Base-by-base conservation (phyloP, 345 rosid genomes). In the Bruguiera gymnorhiza region DNA sequence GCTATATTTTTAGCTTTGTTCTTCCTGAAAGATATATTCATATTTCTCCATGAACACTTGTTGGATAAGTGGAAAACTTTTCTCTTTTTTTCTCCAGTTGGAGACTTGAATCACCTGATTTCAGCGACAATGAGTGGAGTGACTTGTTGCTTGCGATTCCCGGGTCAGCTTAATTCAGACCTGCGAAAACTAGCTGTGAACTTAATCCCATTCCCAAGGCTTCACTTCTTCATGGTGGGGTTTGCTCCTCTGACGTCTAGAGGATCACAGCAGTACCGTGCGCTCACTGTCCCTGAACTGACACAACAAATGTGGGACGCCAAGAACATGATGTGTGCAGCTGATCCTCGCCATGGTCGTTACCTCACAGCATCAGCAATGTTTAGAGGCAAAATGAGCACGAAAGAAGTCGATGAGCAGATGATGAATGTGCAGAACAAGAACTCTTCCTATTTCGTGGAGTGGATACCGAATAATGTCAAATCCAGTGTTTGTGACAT, bases 361-460 rank as follows among this genome's bases (percentile, higher is more conserved):
- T 73, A 73, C 70, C 56, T 73, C 10, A 73, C 66, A 30, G 70
- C 76, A 66, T 73, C 66, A 20, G 70, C 70, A 2, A 60, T 66
- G 76, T 73, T 73, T n/a, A 62, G 68, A 57, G 85, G 85, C 37
- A 82, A 82, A 76, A 82, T 79, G 85, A 82, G 85, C 76, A 79
- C 79, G 10, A 51, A 80, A 73, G 79, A 76, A 63, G 80, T 76
- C 0, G 76, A 76, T 27, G 76, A 76, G 71, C 76, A 76, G 23
- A 63, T 77, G 63, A 72, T 68, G 65, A 72, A 68, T 57, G 76
- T 72, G 18, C 76, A 77, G 53, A 72, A 72, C 70, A 77, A 72
- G 62, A 77, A 68, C 62, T 77, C 80, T 18, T 77, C 76, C 1
- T 77, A 77, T 24, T 72, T 70, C 4, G 66, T 70, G 8, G 73